Conservation (phyloP, 2,329 filamentous ascomycete genomes). For the Diaporthe humulicola region DNA sequence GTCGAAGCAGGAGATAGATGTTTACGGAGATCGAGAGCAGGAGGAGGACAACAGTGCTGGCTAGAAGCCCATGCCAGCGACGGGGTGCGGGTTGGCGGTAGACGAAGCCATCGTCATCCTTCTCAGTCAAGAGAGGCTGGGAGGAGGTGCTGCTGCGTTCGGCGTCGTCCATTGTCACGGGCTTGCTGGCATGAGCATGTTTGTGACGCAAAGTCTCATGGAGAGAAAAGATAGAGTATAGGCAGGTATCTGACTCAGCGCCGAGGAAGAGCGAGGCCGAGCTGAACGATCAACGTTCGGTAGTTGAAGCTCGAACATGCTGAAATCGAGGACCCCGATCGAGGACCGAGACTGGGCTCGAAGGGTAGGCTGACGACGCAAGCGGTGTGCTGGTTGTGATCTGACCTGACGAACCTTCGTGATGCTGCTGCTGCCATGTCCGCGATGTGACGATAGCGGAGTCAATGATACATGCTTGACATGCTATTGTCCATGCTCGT, state of each 20-base stretch:
- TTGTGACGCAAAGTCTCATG: not conserved
- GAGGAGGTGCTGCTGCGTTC: conserved; percentile 14
- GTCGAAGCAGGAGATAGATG: not conserved
- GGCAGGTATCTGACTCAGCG: not conserved
- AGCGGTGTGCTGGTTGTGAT: not conserved
- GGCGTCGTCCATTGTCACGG: not conserved
- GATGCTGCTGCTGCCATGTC: not conserved
- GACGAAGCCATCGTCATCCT: conserved; percentile 2
- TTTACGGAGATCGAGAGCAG: not conserved
- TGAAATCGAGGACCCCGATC: too few relatives aligned
- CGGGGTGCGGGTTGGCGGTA: not conserved
- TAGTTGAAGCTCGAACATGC: not conserved
- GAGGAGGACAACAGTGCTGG: not conserved
- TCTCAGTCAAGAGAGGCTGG: not conserved
- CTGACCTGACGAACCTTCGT: not conserved
- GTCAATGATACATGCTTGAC: not conserved
- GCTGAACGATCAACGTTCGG: not conserved
- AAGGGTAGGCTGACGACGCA: not conserved
- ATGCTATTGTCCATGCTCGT: not conserved
- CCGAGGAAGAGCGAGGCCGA: too few relatives aligned
- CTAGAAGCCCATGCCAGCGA: not conserved
- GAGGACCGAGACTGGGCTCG: not conserved
- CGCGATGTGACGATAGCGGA: not conserved
- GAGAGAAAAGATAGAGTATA: not conserved
- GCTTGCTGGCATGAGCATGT: not conserved